Percentiles rank a stretch among this genome's conserved stretches.
phyloP scores from a whole-genome alignment of 2,329 filamentous ascomycete genomes.

The Colletotrichum caudatum region DNA sequence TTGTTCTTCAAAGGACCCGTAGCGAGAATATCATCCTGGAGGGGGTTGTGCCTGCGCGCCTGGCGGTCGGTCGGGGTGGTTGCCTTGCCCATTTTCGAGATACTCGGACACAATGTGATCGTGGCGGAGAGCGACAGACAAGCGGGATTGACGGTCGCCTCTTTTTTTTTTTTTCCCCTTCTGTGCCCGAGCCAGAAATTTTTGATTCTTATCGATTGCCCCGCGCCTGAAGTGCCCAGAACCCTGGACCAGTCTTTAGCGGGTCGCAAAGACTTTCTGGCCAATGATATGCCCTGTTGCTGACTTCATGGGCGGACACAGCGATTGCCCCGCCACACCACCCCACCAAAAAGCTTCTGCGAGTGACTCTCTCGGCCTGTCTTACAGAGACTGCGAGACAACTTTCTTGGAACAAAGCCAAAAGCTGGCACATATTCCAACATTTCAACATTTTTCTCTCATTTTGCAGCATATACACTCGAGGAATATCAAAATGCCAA shows the following conservation, averaged over 20 bases:
- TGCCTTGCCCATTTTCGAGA: conserved; percentile 80
- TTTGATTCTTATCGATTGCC: conserved; percentile 52
- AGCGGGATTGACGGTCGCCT: conserved; percentile 26
- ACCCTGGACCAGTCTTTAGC: conserved; percentile 33
- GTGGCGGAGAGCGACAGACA: conserved; percentile 31
- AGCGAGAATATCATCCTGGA: conserved; percentile 87
- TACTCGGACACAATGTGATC: conserved; percentile 42
- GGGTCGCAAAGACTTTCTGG: not conserved
- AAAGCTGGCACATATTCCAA: conserved; percentile 13
- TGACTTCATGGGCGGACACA: conserved; percentile 40
- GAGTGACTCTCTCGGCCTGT: conserved; percentile 38
- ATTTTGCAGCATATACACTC: too few relatives aligned
- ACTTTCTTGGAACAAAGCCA: conserved; percentile 21
- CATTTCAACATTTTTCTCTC: not conserved
- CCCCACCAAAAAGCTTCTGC: conserved; percentile 43
- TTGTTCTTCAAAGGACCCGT: conserved; percentile 79
- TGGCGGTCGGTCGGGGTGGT: conserved; percentile 68
- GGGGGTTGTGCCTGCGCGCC: conserved; percentile 85
- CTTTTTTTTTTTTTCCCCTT: conserved; percentile 14
- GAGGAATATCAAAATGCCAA: conserved; percentile 68
- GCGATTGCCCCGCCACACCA: conserved; percentile 39
- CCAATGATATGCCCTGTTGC: conserved; percentile 37
- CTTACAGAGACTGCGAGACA: conserved; percentile 37
- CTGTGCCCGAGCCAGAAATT: conserved; percentile 39
- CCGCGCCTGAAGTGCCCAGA: conserved; percentile 42